Conservation (phyloP, 352 stramenopile species). For the Aphanomyces astaci region DNA sequence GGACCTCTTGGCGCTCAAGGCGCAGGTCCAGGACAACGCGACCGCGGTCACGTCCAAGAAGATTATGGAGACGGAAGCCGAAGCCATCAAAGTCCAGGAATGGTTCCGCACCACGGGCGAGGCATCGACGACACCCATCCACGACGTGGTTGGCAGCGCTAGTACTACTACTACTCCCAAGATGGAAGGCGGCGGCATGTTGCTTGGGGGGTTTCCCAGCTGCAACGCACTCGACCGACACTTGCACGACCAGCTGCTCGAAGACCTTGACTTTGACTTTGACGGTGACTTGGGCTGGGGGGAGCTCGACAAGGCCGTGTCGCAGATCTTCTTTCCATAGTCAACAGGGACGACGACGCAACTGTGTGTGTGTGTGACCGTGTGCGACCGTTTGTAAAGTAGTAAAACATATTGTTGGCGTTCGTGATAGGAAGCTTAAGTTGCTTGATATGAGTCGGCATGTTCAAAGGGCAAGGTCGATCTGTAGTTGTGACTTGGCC, state of each 20-base stretch:
- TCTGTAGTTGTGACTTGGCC: too few relatives aligned
- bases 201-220: too few relatives aligned
- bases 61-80: constrained; percentile 4
- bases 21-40: constrained; percentile 5
- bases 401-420: too few relatives aligned
- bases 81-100: constrained; percentile 8
- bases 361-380: background rate
- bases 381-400: background rate
- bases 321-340: constrained; percentile 13
- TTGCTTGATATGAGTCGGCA: background rate
- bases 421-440: too few relatives aligned
- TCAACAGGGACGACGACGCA: too few relatives aligned
- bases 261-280: constrained; percentile 21
- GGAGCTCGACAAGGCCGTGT: constrained; percentile 17
- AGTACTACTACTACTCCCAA: too few relatives aligned
- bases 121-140: background rate
- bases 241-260: constrained; percentile 4
- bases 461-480: too few relatives aligned
- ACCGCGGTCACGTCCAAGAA: background rate
- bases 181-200: too few relatives aligned
- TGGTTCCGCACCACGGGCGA: constrained; percentile 4
- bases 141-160: too few relatives aligned
- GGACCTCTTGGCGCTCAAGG: constrained; percentile 10
- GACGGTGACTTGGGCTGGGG: constrained; percentile 6
- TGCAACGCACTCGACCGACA: background rate